Base-by-base conservation (phyloP, 2,329 filamentous ascomycete species). In the Chaetomiaceae sp. region DNA sequence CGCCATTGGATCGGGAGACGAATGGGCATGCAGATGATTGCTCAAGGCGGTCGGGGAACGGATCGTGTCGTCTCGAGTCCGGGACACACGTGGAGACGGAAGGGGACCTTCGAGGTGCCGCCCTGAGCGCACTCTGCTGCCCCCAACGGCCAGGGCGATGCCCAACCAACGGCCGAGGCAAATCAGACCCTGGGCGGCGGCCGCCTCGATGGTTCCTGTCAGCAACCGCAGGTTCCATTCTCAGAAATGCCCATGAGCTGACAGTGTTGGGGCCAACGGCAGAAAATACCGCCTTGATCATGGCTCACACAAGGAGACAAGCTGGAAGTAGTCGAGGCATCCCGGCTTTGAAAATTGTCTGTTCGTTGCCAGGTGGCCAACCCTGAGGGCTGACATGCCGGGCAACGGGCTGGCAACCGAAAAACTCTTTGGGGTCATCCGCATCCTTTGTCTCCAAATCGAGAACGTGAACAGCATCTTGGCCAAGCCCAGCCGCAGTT, bases 391-490 rank as follows among this genome's bases (percentile, higher is more conserved):
- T n/a, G n/a, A n/a, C 4, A 14, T 42, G 3, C 40, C 18, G n/a
- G 24, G 10, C 22, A 38, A 14, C 12, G 18, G 33, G 15, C 35
- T 22, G 30, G 11, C 20, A 7, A 24, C 3, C 6, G 38, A 27
- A 30, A 35, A 47, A 47, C 24, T 35, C 42, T 34, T 47, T 42
- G 26, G 19, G 38, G 45, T 47, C 45, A 47, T 33, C 38, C 20
- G 45, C 45, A 47, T 20, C 8, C 24, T 10, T 14, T 29, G 30
- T 33, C 38, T 42, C 45, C 45, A 47, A 42, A 33, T 32, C 24
- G 12, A 39, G 19, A 14, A 12, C 18, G 18, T 15, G 26, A 30
- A 17, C 15, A 18, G 12, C 29, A 29, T 17, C 22, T 19, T 43
- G 29, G 45, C 44, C 12, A 30, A 18, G 34, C 15, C 11, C 29